Evolutionary conservation across 441 rosid genomes (phyloP), one percentile per base, ranked within the genome.

Genomic region (Bruguiera hainesii): DNA sequence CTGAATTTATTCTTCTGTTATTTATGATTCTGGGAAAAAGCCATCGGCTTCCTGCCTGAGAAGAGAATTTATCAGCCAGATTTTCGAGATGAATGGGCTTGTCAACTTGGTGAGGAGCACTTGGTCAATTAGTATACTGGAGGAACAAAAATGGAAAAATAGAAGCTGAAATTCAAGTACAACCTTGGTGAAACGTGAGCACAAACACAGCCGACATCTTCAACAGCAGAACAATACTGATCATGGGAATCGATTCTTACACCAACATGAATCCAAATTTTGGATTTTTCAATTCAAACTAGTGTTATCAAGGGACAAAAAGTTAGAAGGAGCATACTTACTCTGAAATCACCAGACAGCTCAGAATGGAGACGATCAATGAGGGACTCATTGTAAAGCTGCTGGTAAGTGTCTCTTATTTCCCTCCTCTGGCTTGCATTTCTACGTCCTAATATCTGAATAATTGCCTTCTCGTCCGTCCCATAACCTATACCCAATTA

Each of bases 291-390:
- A 42, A 42, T 13, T 42, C 48, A 42, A 42, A 42, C 18, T 42
- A 3, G 48, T 42, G 48, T 42, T 42, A 42, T 13, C 48, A 42
- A 10, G 48, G 48, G 18, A 13, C 48, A 42, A 42, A 42, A 42
- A 42, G 48, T 42, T 42, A 42, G 48, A 13, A 42, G 18, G 48
- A 11, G 18, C 48, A 64, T 35, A 29, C 82, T 13, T 82, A 89
- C 96, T 58, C 81, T 59, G 68, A 87, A 94, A 84, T 91, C 93
- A 67, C 98, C 93, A 52, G 93, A 85, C 35, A 94, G 77, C 67
- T 94, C 97, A 33, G 90, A 78, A 46, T 70, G 3, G 30, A 91
- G 91, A 69, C 69, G 81, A 69, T 80, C 78, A 64, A 85, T 75
- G 63, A 94, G 98, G 49, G 80, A 76, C 78, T 86, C 75, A 46